Evolutionary conservation across 2,329 filamentous ascomycete genomes (phyloP).

Genomic region (Diaporthe ampelina): DNA sequence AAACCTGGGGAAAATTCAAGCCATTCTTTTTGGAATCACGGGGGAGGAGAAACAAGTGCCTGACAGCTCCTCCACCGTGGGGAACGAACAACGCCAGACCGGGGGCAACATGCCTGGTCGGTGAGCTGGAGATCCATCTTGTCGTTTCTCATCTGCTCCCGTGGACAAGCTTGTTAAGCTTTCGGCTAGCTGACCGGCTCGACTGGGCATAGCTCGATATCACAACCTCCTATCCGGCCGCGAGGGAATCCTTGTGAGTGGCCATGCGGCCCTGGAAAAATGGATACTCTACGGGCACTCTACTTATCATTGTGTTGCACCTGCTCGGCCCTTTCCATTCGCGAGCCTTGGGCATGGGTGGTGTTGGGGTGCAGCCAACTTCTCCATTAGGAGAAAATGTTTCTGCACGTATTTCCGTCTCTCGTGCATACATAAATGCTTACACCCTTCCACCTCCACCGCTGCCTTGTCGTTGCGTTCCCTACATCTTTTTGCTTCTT

Average conservation of each 20-base stretch:
- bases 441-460: too few species aligned
- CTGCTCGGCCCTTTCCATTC: conserved; percentile 10
- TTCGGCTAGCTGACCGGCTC: not conserved
- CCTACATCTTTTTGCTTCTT: not conserved
- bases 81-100: not conserved
- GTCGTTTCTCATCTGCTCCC: not conserved
- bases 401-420: not conserved
- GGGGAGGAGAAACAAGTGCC: not conserved
- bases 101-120: not conserved
- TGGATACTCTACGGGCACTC: conserved; percentile 24
- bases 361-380: not conserved
- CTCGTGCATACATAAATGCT: conserved; percentile 31
- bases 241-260: conserved; percentile 19
- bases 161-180: not conserved
- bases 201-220: conserved; percentile 29
- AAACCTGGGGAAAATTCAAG: not conserved
- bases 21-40: not conserved
- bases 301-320: conserved; percentile 12
- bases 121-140: conserved; percentile 22
- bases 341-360: conserved; percentile 5
- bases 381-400: not conserved
- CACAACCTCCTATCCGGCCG: conserved; percentile 2
- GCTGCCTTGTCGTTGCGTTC: not conserved
- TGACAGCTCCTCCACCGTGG: not conserved
- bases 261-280: conserved; percentile 12